Evolutionary conservation across 768 basidiomycete species (phyloP).

Genomic region (Cystofilobasidium macerans): DNA sequence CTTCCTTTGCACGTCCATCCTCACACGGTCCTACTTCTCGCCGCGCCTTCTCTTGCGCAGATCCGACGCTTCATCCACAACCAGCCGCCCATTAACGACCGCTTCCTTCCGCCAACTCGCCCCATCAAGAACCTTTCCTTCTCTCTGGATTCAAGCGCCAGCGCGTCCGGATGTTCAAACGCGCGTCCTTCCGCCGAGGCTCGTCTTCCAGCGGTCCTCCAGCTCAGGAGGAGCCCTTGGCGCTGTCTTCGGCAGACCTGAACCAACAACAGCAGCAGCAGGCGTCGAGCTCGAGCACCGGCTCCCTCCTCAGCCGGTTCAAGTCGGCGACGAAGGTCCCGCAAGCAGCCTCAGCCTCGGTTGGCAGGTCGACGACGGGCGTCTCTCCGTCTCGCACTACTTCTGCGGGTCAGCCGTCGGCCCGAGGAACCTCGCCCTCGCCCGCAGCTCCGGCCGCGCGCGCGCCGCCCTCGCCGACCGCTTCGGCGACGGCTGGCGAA

Average conservation of each 20-base stretch:
- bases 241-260: too few relatives aligned
- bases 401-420: too few relatives aligned
- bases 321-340: too few relatives aligned
- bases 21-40: too few relatives aligned
- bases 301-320: background rate
- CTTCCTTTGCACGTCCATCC: too few relatives aligned
- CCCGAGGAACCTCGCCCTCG: background rate
- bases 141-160: background rate
- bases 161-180: slow-evolving; percentile 9
- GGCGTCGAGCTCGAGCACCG: background rate
- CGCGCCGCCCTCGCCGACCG: background rate
- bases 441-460: background rate
- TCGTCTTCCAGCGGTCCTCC: background rate
- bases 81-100: background rate
- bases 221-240: background rate
- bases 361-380: too few relatives aligned
- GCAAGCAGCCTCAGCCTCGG: too few relatives aligned
- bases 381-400: too few relatives aligned
- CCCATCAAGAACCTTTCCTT: background rate
- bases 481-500: too few relatives aligned
- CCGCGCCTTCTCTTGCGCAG: too few relatives aligned
- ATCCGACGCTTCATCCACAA: too few relatives aligned
- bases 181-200: slow-evolving; percentile 8
- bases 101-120: background rate
- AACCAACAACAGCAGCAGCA: too few relatives aligned